Conservation (phyloP, 495 filamentous ascomycete genomes). For the Penicillium samsonianum region DNA sequence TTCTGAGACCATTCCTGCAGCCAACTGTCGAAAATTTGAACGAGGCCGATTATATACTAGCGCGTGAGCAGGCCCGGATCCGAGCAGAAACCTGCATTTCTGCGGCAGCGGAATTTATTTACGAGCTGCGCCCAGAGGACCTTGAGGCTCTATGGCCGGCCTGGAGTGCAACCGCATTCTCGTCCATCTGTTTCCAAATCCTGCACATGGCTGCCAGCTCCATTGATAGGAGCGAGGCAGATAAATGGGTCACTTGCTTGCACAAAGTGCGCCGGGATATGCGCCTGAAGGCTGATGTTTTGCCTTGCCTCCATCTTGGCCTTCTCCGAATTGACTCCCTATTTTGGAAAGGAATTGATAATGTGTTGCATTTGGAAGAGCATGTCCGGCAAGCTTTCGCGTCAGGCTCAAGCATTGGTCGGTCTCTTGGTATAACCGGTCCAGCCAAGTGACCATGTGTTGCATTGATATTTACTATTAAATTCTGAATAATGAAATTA, state of each 20-base stretch:
- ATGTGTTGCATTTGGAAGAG: slow-evolving; percentile 7
- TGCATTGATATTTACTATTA: not conserved
- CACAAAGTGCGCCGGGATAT: slow-evolving; percentile 6
- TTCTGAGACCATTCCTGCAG: slow-evolving; percentile 5
- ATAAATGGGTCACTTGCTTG: slow-evolving; percentile 2
- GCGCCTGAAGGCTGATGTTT: slow-evolving; percentile 7
- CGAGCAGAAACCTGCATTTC: not conserved
- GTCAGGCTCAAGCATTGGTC: not conserved
- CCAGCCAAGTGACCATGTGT: not conserved
- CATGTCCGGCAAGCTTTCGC: slow-evolving; percentile 7
- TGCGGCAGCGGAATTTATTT: not conserved
- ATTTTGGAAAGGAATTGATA: slow-evolving; percentile 9
- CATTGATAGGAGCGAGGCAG: slow-evolving; percentile 1
- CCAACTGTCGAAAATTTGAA: not conserved
- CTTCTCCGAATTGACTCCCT: slow-evolving; percentile 9
- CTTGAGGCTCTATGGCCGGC: slow-evolving; percentile 7
- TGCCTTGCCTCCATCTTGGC: slow-evolving; percentile 10
- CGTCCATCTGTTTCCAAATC: slow-evolving; percentile 7
- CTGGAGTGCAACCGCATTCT: slow-evolving; percentile 9
- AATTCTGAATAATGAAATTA: not conserved
- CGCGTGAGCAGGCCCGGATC: slow-evolving; percentile 5
- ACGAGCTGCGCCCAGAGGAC: slow-evolving; percentile 2
- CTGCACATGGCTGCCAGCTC: slow-evolving; percentile 1
- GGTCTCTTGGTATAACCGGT: not conserved
- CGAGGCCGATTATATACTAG: not conserved